Percentiles rank a stretch among this genome's conserved stretches.
Conservation (phyloP, 805 yeast genomes). For the Teunomyces tritomae region DNA sequence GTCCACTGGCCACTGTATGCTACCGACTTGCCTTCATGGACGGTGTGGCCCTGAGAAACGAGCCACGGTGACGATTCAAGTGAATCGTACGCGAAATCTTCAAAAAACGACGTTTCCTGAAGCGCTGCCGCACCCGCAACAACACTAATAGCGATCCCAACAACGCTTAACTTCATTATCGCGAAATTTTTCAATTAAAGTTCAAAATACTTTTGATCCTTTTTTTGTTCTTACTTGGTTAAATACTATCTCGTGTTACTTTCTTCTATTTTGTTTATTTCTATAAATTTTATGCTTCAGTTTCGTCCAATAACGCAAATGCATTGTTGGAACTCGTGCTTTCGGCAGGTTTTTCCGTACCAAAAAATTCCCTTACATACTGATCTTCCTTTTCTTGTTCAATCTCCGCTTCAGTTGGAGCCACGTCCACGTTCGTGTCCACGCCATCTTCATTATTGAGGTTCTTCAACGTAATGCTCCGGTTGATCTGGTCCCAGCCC, state of each 20-base stretch:
- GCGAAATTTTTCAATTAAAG: not conserved
- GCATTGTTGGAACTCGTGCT: constrained; percentile 14
- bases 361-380: constrained; percentile 30
- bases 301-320: constrained; percentile 39
- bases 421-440: constrained; percentile 7
- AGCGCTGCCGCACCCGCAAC: constrained; percentile 13
- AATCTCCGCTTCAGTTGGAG: constrained; percentile 19
- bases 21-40: constrained; percentile 43
- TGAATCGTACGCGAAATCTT: constrained; percentile 48
- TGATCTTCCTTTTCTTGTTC: constrained; percentile 37
- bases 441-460: constrained; percentile 6
- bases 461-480: constrained; percentile 35
- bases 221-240: not conserved
- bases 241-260: not conserved
- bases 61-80: constrained; percentile 35
- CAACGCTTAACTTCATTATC: too few species aligned
- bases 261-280: not conserved
- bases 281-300: constrained; percentile 24
- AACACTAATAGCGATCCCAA: too few species aligned
- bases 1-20: constrained; percentile 75
- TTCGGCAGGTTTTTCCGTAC: constrained; percentile 8
- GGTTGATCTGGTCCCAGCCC: constrained; percentile 70
- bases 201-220: not conserved
- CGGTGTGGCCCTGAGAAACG: constrained; percentile 52
- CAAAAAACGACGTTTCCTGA: constrained; percentile 52